These are phyloP conservation scores for Aspergillus sp. DNA, from an alignment of 2,329 filamentous ascomycete species.

Conservation along the genomic window DNA sequence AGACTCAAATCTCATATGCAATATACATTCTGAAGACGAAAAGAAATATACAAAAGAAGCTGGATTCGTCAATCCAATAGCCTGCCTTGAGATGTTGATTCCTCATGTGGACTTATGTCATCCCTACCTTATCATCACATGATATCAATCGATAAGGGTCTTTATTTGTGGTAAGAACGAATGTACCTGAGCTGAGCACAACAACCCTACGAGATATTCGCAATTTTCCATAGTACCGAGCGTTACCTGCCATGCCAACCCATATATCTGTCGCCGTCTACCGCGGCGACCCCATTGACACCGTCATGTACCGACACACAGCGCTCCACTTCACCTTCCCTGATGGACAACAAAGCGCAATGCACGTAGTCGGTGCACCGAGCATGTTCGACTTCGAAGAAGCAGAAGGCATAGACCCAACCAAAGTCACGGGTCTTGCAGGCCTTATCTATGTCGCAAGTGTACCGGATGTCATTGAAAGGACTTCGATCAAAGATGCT, in stretches of 20 bases:
- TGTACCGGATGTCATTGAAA: neutral
- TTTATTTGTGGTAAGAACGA: no score
- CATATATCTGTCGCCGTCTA: constrained; percentile 1
- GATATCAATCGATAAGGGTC: no score
- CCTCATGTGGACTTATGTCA: no score
- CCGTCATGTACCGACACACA: constrained; percentile 2
- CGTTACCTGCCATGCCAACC: constrained; percentile 1
- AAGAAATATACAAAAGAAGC: no score
- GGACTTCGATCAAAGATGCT: neutral
- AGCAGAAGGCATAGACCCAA: constrained; percentile 1
- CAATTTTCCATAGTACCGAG: no score
- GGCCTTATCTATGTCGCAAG: neutral
- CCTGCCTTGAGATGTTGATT: no score
- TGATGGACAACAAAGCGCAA: neutral
- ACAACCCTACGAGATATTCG: no score
- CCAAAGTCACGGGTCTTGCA: neutral
- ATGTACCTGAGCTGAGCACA: no score
- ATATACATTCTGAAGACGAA: no score
- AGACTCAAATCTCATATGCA: no score
- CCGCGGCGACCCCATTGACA: constrained; percentile 1
- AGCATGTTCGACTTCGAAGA: constrained; percentile 1
- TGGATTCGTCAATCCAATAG: no score
- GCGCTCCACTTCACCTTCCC: constrained; percentile 2
- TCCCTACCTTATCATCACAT: no score
- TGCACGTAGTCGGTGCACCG: constrained; percentile 1